phyloP scores from a whole-genome alignment of 495 filamentous ascomycete genomes.

The Pseudomonodictys pantanalensis region DNA sequence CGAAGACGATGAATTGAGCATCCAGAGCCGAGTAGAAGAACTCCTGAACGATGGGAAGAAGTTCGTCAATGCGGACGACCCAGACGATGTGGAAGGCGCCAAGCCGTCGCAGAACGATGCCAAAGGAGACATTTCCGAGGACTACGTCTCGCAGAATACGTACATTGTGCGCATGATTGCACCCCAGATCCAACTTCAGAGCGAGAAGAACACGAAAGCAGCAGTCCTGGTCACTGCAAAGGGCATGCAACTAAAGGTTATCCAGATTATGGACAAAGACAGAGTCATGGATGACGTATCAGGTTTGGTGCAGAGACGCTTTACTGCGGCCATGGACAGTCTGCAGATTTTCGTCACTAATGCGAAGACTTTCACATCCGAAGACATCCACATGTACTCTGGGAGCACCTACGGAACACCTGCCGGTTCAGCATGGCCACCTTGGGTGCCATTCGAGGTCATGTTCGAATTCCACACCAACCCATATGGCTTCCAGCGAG shows the following conservation, averaged over 20 bases:
- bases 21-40: slow-evolving; percentile 84
- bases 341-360: slow-evolving; percentile 97
- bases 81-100: slow-evolving; percentile 28
- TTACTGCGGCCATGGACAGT: slow-evolving; percentile 90
- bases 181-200: slow-evolving; percentile 95
- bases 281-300: slow-evolving; percentile 88
- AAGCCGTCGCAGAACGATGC: slow-evolving; percentile 39
- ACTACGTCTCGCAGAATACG: slow-evolving; percentile 88
- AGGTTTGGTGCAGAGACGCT: slow-evolving; percentile 89
- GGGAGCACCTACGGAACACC: slow-evolving; percentile 89
- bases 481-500: slow-evolving; percentile 91
- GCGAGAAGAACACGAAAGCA: slow-evolving; percentile 92
- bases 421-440: slow-evolving; percentile 83
- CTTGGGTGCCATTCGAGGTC: slow-evolving; percentile 95
- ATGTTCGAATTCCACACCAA: slow-evolving; percentile 94
- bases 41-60: slow-evolving; percentile 81
- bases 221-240: slow-evolving; percentile 92
- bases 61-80: slow-evolving; percentile 73
- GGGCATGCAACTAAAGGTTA: slow-evolving; percentile 92
- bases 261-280: slow-evolving; percentile 96
- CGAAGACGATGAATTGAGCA: slow-evolving; percentile 58
- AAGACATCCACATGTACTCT: slow-evolving; percentile 86
- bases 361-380: slow-evolving; percentile 74
- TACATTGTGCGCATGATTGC: slow-evolving; percentile 94
- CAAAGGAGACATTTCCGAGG: slow-evolving; percentile 73